Conservation (phyloP, 2,329 filamentous ascomycete genomes). For the Pseudogymnoascus sp. region DNA sequence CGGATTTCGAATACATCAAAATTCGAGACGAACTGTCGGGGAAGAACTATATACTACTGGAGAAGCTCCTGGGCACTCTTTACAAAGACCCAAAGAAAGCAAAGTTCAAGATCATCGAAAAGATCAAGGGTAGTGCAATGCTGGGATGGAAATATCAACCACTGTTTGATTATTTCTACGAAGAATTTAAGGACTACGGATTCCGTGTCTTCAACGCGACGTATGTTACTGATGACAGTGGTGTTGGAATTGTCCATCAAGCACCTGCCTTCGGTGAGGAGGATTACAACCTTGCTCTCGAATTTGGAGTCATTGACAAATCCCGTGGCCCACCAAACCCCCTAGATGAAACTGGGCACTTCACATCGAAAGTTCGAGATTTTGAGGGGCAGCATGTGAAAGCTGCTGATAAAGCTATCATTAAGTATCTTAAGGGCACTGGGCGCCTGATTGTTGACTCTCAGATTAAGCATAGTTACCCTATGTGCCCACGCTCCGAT, state of each 20-base stretch:
- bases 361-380: slow-evolving; percentile 68
- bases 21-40: slow-evolving; percentile 75
- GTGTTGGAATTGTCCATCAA: slow-evolving; percentile 91
- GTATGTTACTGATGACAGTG: slow-evolving; percentile 84
- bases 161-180: slow-evolving; percentile 82
- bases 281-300: slow-evolving; percentile 79
- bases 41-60: slow-evolving; percentile 78
- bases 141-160: slow-evolving; percentile 84
- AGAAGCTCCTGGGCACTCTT: slow-evolving; percentile 70
- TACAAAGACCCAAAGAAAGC: slow-evolving; percentile 97
- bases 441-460: slow-evolving; percentile 77
- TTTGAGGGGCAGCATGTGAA: slow-evolving; percentile 88
- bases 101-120: slow-evolving; percentile 76
- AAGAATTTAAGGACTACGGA: slow-evolving; percentile 76
- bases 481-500: slow-evolving; percentile 91
- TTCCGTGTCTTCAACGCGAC: slow-evolving; percentile 77
- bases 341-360: slow-evolving; percentile 76
- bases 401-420: slow-evolving; percentile 84
- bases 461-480: slow-evolving; percentile 84
- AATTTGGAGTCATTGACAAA: slow-evolving; percentile 69
- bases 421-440: slow-evolving; percentile 73
- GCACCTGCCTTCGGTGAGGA: slow-evolving; percentile 92
- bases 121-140: slow-evolving; percentile 76
- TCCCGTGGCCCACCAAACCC: slow-evolving; percentile 79
- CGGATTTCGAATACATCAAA: slow-evolving; percentile 81